Percentiles rank a stretch among this genome's conserved stretches.
These are phyloP conservation scores for Halenospora varia DNA, from an alignment of 495 filamentous ascomycete genomes.

Conservation along the genomic window DNA sequence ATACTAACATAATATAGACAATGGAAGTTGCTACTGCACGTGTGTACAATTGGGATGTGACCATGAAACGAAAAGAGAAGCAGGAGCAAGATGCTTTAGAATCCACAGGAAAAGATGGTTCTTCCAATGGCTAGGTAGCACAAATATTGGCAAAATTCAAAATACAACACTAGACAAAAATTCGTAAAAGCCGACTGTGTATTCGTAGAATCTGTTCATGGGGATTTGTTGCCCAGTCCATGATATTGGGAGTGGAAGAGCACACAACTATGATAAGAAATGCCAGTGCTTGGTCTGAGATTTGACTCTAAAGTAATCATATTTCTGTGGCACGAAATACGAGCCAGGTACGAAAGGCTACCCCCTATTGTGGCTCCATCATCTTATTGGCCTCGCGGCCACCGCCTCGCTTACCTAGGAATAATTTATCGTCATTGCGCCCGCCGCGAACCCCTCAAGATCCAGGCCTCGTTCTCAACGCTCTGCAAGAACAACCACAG, in stretches of 20 bases:
- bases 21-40: conserved; percentile 93
- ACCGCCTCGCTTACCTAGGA: background rate
- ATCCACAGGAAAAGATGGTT: conserved; percentile 18
- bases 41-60: conserved; percentile 99
- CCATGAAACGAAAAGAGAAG: conserved; percentile 88
- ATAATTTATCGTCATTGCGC: background rate
- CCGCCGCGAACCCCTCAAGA: background rate
- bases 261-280: too few relatives aligned
- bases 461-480: background rate
- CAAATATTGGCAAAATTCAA: background rate
- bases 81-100: conserved; percentile 45
- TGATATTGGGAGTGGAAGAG: too few relatives aligned
- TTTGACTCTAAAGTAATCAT: too few relatives aligned
- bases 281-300: too few relatives aligned
- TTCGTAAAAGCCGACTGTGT: background rate
- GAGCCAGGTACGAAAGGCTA: too few relatives aligned
- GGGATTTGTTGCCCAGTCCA: too few relatives aligned
- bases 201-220: background rate
- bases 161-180: background rate
- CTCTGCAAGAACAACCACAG: conserved; percentile 2
- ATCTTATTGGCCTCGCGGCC: too few relatives aligned
- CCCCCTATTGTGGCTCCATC: too few relatives aligned
- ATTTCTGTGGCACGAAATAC: too few relatives aligned
- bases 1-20: conserved; percentile 62
- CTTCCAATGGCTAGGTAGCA: conserved; percentile 18